Percentiles rank a stretch among this genome's conserved stretches.
These are phyloP conservation scores for Herpetospermum pedunculosum DNA, from an alignment of 306 rosid species.

Conservation along the genomic window DNA sequence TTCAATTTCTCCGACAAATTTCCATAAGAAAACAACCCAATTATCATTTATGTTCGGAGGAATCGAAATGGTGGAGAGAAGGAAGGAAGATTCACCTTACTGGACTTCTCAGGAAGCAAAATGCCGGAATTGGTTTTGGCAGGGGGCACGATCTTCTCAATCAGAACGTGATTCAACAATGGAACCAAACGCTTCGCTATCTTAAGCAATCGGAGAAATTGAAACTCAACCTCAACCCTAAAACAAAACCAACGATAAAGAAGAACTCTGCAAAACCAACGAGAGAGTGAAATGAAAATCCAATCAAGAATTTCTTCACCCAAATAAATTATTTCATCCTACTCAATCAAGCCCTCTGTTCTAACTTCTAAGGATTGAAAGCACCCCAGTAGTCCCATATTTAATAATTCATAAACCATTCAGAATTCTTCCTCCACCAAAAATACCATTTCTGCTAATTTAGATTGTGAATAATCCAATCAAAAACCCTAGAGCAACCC, in stretches of 20 bases:
- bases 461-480: background rate
- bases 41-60: background rate
- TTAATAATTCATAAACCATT: background rate
- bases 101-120: slow-evolving; percentile 46
- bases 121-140: slow-evolving; percentile 53
- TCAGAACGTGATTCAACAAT: slow-evolving; percentile 56
- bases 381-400: background rate
- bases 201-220: background rate
- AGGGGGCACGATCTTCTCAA: slow-evolving; percentile 60
- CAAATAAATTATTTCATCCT: background rate
- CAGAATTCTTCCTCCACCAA: background rate
- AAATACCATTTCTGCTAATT: background rate
- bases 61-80: background rate
- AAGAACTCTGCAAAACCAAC: background rate
- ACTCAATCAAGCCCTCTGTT: background rate
- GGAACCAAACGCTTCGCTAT: slow-evolving; percentile 77
- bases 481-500: background rate
- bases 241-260: background rate
- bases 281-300: too few species aligned
- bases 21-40: background rate
- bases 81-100: slow-evolving; percentile 30
- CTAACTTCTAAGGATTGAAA: background rate
- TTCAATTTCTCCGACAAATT: background rate
- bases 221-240: background rate
- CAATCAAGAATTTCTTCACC: background rate